These are phyloP conservation scores for Microascus cirrosus DNA, from an alignment of 2,329 filamentous ascomycete genomes.

Conservation along the genomic window DNA sequence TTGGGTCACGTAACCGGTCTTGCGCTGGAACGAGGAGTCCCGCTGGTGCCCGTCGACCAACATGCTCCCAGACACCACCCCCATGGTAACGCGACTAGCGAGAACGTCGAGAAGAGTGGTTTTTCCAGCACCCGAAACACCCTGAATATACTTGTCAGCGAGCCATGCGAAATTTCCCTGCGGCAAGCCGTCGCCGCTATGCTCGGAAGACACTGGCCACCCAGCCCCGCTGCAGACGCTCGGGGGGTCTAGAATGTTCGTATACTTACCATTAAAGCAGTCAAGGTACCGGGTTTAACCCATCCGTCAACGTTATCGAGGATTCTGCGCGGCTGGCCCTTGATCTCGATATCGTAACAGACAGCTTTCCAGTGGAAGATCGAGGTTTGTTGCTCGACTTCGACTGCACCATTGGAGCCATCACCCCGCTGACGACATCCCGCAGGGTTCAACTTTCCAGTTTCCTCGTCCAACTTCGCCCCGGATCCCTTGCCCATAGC, in stretches of 20 bases:
- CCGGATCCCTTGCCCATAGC: slow-evolving; percentile 52
- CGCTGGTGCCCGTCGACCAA: slow-evolving; percentile 52
- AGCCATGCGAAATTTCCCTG: too few relatives aligned
- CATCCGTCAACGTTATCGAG: slow-evolving; percentile 82
- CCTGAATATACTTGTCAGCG: too few relatives aligned
- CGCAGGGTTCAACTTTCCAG: too few relatives aligned
- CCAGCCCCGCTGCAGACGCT: too few relatives aligned
- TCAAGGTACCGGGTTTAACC: slow-evolving; percentile 86
- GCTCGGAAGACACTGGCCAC: too few relatives aligned
- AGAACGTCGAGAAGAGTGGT: slow-evolving; percentile 82
- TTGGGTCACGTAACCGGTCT: slow-evolving; percentile 86
- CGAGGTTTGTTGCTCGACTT: slow-evolving; percentile 49
- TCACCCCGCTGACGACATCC: too few relatives aligned
- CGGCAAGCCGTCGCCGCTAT: too few relatives aligned
- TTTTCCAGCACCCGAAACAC: slow-evolving; percentile 87
- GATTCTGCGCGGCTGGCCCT: slow-evolving; percentile 62
- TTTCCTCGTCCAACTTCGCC: too few relatives aligned
- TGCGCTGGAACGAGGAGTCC: slow-evolving; percentile 78
- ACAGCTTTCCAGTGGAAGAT: slow-evolving; percentile 82
- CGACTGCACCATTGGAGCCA: slow-evolving; percentile 29
- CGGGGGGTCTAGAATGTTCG: too few relatives aligned
- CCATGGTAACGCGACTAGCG: slow-evolving; percentile 78
- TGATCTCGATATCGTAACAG: slow-evolving; percentile 69
- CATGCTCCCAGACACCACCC: slow-evolving; percentile 80
- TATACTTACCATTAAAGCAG: slow-evolving; percentile 86